Evolutionary conservation across 2,329 filamentous ascomycete genomes (phyloP), one percentile per base, ranked within the genome.

Genomic region (Allantophomopsis lycopodina): DNA sequence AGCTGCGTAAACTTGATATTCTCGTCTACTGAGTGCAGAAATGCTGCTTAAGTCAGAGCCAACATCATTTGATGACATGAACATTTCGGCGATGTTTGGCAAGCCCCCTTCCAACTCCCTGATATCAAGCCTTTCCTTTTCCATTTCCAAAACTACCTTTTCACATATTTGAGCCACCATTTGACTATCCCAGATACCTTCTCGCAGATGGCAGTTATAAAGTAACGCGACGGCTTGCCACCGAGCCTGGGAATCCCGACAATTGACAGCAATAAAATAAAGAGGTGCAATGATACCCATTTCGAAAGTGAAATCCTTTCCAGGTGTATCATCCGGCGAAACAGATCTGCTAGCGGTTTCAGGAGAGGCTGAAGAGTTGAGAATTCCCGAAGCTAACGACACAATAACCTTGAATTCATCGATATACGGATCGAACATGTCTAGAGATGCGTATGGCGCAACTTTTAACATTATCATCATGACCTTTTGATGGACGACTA

Each of bases 261-360:
- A 82, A 50, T 79, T 79, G 6, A 73, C 79, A 6, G 73, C 76
- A n/a, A 76, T 71, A 5, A 79, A 66, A 46, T 75, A 81, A 1
- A 83, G 63, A 1, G 76, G 73, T 3, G 76, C 71, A 4, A 83
- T 66, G 40, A 83, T 72, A 14, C 76, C 77, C 10, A 78, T 56
- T 38, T 79, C 74, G 17, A 76, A 68, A 34, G 73, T 75, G 54
- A 82, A 82, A 12, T 10, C 4, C 3, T 8, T 7, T 3, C 4
- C 14, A 6, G 14, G 11, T 15, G 4, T 8, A 14, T 7, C 7
- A 13, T 7, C 14, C 7, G 32, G 32, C n/a, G 32, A 34, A 15
- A 32, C 15, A 13, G 31, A 32, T 32, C 5, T 13, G 31, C 12
- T n/a, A 33, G 5, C 15, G 15, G 15, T 6, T 15, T 14, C 32